These are phyloP conservation scores for Amanita subjunquillea DNA, from an alignment of 768 basidiomycete genomes.

Conservation along the genomic window DNA sequence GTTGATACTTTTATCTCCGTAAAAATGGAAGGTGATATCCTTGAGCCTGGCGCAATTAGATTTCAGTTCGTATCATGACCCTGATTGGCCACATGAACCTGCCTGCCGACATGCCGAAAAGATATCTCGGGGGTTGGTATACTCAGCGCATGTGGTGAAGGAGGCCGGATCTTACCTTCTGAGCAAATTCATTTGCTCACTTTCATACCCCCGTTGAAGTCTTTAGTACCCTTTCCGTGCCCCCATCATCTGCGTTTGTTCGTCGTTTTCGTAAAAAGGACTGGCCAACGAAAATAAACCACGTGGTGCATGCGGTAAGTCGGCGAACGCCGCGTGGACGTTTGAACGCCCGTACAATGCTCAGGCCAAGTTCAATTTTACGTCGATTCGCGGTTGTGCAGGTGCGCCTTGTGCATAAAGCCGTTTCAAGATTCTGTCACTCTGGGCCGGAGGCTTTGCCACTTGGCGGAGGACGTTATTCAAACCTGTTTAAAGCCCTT, in stretches of 20 bases:
- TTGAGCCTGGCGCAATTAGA: background rate
- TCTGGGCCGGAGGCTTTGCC: background rate
- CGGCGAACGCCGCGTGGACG: too few relatives aligned
- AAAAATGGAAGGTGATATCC: background rate
- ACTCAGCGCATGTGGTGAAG: too few relatives aligned
- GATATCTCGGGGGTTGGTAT: too few relatives aligned
- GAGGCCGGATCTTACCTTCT: too few relatives aligned
- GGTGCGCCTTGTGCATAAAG: background rate
- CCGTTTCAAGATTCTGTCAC: background rate
- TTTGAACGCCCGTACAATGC: background rate
- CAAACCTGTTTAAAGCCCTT: conserved; percentile 18
- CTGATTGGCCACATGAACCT: background rate
- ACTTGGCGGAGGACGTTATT: background rate
- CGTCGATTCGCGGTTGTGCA: background rate
- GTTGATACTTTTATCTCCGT: background rate
- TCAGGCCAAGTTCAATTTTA: background rate
- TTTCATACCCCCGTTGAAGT: too few relatives aligned
- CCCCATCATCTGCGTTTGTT: too few relatives aligned
- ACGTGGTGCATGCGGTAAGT: background rate
- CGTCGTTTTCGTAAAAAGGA: too few relatives aligned
- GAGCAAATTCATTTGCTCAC: too few relatives aligned
- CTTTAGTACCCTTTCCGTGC: too few relatives aligned
- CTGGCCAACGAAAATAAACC: too few relatives aligned
- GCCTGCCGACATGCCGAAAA: too few relatives aligned
- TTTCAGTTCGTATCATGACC: background rate